Base-by-base conservation (phyloP, 176 grass and related monocot genomes). In the Areca catechu region DNA sequence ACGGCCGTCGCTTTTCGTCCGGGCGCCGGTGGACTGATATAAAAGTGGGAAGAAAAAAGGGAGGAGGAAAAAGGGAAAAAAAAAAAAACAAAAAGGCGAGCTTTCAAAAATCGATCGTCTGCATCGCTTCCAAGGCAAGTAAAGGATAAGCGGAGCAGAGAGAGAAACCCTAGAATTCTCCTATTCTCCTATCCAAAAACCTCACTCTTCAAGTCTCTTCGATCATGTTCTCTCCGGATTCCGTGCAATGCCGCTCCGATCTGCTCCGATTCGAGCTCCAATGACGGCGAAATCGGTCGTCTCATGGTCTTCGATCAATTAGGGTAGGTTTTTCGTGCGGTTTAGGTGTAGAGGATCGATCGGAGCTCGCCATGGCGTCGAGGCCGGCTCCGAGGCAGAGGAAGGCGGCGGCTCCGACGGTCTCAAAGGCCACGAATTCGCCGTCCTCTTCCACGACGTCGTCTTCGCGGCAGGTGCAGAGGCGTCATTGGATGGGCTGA, bases 361-460 rank as follows among this genome's bases (percentile, higher is more conserved):
- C 54, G 18, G 58, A 54, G 22, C 49, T 62, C 49, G 57, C 15
- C 9, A 62, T 62, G 58, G 70, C 50, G 25, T 54, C 58, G 24
- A 49, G 27, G 56, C 29, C 62, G 49, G 73, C 57, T 27, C 75
- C 84, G 50, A 75, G 73, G 63, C 81, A 85, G 17, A 89, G 83
- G 73, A 93, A 62, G 53, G 29, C 53, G n/a, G n/a, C n/a, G 7
- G 54, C 80, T 10, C 37, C 72, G 50, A 63, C 65, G 50, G 21
- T 73, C 63, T 48, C 73, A 2, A 61, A 62, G 47, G 47, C 77
- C 27, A 43, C 76, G 53, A 84, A 74, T 53, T 99, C 94, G 30
- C 94, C 88, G 59, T 60, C 87, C 25, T 98, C 88, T 49, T 88
- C 93, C 4, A 85, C 87, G 54, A 89, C 80, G 48, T 95, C 80